Base-by-base conservation (phyloP, 257 asterid species). In the Echium plantagineum region DNA sequence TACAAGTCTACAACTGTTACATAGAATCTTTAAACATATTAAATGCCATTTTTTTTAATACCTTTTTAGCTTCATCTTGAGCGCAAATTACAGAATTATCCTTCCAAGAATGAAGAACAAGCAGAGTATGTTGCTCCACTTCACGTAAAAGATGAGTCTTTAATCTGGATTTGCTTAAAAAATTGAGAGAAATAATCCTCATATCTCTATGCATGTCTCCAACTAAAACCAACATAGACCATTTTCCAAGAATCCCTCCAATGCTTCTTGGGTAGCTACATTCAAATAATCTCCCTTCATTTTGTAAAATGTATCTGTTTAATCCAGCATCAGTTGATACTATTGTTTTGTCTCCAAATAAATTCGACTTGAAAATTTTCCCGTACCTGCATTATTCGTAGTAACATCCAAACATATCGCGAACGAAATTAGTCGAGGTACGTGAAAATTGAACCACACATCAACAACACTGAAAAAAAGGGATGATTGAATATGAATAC, bases 201-300 rank as follows among this genome's bases (percentile, higher is more conserved):
- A 90, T 90, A 31, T 87, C 85, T 72, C 94, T 75, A 69, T 90
- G 97, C 97, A 90, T 85, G 55, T 87, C 94, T 35, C 97, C 97
- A 13, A 87, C 97, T 64, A 83, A 67, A 58, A 87, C 97, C 7
- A 90, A 64, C 97, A 90, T 90, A 3, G 97, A 90, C 96, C 96
- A 90, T 65, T 90, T 87, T 28, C 97, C 97, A 15, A 90, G 91
- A 51, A 90, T 90, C 30, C 95, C 97, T 16, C 97, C 97, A 49
- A 87, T 90, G 75, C 97, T 90, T 26, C 87, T 80, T 0, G 97
- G 97, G 28, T 90, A 90, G 64, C 87, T 90, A 74, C 96, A 90
- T 56, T 90, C 96, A 67, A 90, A 90, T 58, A 90, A 55, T 28
- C 69, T 73, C 21, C 97, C 97, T 69, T 89, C 97, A 58, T 90